Evolutionary conservation across 495 filamentous ascomycete genomes (phyloP), one percentile per base, ranked within the genome.

Genomic region (Penicillium simplicissimum): DNA sequence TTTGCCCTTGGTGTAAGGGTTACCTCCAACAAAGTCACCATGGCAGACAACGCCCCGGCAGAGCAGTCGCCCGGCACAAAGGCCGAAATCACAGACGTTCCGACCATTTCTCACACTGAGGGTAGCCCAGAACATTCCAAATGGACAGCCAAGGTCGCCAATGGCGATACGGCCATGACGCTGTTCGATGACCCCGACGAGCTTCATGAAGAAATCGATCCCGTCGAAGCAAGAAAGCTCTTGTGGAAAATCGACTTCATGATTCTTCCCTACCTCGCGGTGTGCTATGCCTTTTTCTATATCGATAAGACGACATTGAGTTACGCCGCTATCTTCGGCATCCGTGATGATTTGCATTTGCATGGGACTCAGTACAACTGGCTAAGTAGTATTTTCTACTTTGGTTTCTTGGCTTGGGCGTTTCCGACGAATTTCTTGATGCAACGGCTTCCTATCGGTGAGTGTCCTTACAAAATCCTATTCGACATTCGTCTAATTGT

Each of bases 211-310:
- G 70, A 74, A 0, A 68, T 81, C 38, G 82, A 84, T 49, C 78
- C 80, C 0, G 74, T 64, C 5, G 81, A 84, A 56, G 83, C 79
- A 47, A 74, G 66, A 36, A 76, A 69, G 58, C 51, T 87, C 8
- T 69, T 85, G 23, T 75, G 79, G 71, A 87, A 83, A 66, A 85
- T 86, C 55, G 83, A 85, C 62, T 75, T 78, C 9, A 79, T 81
- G 77, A 78, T 80, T 25, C 25, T 81, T 28, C 78, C 78, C 2
- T 78, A 79, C 65, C 65, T 87, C 21, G 81, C 79, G 4, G 79
- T 87, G 38, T 87, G 81, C 57, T 87, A 86, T 70, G 79, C 78
- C 0, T 87, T 87, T 66, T 85, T 85, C 57, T 86, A 84, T 55
- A 84, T 86, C 62, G 83, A 85, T 52, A 84, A 85, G 72, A 85